A percentile compares a stretch with the other conserved stretches of the same genome.
These are phyloP conservation scores for Phoma sp. DNA, from an alignment of 2,329 filamentous ascomycete genomes.

Conservation along the genomic window DNA sequence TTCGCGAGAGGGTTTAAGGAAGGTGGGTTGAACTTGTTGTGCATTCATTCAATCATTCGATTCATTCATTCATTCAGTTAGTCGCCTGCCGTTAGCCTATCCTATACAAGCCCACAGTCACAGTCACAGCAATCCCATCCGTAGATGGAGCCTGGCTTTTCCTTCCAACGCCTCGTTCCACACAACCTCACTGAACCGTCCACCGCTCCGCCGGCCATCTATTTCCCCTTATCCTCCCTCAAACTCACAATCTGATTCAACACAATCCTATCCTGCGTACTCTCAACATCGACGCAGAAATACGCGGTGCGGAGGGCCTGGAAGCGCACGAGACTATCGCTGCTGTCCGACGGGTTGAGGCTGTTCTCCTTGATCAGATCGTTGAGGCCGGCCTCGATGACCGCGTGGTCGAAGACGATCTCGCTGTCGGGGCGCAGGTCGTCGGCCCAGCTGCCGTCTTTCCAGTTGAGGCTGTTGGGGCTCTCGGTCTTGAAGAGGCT, in stretches of 20 bases:
- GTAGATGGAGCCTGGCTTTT: too few species aligned
- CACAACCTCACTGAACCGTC: too few species aligned
- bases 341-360: conserved; percentile 39
- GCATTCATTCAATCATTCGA: too few species aligned
- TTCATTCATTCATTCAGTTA: too few species aligned
- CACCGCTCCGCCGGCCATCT: not conserved
- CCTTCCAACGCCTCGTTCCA: too few species aligned
- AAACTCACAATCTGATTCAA: conserved; percentile 90
- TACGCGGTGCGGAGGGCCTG: conserved; percentile 90
- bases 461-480: conserved; percentile 70
- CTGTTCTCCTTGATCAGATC: conserved; percentile 71
- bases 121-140: too few species aligned
- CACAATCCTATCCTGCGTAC: conserved; percentile 72
- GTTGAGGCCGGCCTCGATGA: conserved; percentile 83
- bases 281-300: conserved; percentile 80
- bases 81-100: too few species aligned
- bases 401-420: conserved; percentile 74
- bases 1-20: too few species aligned
- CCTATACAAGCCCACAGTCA: too few species aligned
- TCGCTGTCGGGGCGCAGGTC: conserved; percentile 87
- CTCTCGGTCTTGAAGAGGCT: conserved; percentile 86
- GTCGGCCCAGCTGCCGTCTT: conserved; percentile 78
- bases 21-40: too few species aligned
- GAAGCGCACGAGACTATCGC: conserved; percentile 71
- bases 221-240: conserved; percentile 72